Percentiles rank a stretch among this genome's conserved stretches.
phyloP scores from a whole-genome alignment of 2,329 filamentous ascomycete genomes.

The Pyrenophora tritici-repentis region DNA sequence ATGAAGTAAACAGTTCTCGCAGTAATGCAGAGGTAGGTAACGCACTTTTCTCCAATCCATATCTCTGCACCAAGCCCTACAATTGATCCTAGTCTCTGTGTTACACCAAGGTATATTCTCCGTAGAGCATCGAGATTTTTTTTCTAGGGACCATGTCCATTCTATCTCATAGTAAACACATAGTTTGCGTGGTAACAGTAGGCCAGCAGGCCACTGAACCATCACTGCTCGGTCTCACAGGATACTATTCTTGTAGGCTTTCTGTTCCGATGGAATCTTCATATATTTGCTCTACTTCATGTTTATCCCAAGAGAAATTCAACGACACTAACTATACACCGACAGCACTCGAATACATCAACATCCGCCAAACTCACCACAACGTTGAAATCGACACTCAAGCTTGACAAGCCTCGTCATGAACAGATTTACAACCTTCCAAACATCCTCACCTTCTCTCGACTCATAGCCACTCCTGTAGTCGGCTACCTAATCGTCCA shows the following conservation, averaged over 20 bases:
- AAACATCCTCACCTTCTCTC: constrained; percentile 87
- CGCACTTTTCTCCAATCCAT: background rate
- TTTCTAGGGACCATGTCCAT: too few species aligned
- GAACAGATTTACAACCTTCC: constrained; percentile 98
- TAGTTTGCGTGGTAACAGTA: too few species aligned
- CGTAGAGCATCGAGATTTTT: too few species aligned
- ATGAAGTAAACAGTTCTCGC: constrained; percentile 10
- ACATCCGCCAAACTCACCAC: constrained; percentile 29
- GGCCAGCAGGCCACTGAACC: too few species aligned
- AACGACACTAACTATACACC: constrained; percentile 2
- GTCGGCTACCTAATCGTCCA: constrained; percentile 89
- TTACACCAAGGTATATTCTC: too few species aligned
- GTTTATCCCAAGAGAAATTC: background rate
- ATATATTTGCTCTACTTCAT: too few species aligned
- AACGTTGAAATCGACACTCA: constrained; percentile 39
- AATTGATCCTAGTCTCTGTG: too few species aligned
- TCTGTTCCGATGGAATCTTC: too few species aligned
- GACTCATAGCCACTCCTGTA: constrained; percentile 79
- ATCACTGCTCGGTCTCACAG: too few species aligned
- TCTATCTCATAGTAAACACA: too few species aligned
- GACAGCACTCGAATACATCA: constrained; percentile 10
- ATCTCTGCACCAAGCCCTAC: background rate
- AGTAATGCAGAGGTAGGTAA: constrained; percentile 22
- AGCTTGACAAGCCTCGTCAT: constrained; percentile 44
- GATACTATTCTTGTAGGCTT: too few species aligned